phyloP scores from a whole-genome alignment of 176 grass and related monocot genomes.

The Saccharum spontaneum region DNA sequence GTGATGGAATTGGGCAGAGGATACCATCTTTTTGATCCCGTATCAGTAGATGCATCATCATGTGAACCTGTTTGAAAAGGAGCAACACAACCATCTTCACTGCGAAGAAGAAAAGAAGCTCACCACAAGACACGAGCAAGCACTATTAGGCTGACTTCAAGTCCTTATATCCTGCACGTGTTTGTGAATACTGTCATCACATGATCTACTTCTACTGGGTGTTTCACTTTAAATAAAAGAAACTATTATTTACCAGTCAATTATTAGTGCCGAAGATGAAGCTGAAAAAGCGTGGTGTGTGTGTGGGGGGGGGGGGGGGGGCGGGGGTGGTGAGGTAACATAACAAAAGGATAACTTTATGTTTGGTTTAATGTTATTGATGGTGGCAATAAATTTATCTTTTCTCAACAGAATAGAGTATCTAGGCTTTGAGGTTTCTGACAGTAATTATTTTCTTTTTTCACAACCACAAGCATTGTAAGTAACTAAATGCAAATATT shows the following conservation, averaged over 20 bases:
- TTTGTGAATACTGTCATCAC: background rate
- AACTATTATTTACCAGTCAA: background rate
- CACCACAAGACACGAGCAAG: background rate
- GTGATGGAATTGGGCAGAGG: conserved; percentile 75
- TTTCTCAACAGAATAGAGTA: background rate
- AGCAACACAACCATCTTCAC: conserved; percentile 6
- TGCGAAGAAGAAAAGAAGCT: background rate
- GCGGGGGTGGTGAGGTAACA: background rate
- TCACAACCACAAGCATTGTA: background rate
- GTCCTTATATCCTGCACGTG: too few relatives aligned
- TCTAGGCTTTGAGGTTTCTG: background rate
- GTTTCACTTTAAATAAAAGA: background rate
- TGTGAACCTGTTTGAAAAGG: conserved; percentile 56
- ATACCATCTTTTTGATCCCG: conserved; percentile 67
- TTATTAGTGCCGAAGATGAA: background rate
- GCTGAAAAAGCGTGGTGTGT: background rate
- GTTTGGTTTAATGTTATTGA: background rate
- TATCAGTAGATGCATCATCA: conserved; percentile 78
- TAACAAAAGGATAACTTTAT: background rate
- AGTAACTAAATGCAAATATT: background rate
- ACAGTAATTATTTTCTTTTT: background rate
- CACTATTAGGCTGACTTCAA: too few relatives aligned
- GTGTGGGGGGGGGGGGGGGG: too few relatives aligned
- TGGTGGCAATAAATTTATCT: background rate
- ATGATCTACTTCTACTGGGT: background rate